Conservation (phyloP, 108 stramenopile species). For the Conticribra guillardii region DNA sequence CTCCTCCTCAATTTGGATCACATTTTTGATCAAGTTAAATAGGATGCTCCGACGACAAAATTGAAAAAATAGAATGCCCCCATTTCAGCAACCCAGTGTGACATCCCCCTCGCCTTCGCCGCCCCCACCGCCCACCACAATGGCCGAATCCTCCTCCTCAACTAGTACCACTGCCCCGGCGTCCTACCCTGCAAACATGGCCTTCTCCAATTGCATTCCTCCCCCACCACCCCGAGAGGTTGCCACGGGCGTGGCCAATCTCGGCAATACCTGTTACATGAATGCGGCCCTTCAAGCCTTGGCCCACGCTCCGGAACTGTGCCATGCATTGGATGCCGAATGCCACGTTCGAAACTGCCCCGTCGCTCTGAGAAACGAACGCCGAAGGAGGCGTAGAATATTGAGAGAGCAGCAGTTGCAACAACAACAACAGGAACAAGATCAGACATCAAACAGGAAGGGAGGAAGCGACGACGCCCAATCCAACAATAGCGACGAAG, state of each 20-base stretch:
- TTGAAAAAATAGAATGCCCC: constrained; percentile 5
- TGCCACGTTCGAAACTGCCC: constrained; percentile 72
- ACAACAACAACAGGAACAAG: not conserved
- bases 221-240: constrained; percentile 40
- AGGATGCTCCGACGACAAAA: no score
- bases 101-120: constrained; percentile 3
- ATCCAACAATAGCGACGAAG: no score
- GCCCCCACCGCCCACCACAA: not conserved
- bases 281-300: constrained; percentile 85
- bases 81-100: not conserved
- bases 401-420: constrained; percentile 43
- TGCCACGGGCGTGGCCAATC: constrained; percentile 75
- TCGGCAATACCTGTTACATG: constrained; percentile 93
- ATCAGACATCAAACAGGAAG: not conserved
- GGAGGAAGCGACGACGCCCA: no score
- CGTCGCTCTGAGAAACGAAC: constrained; percentile 29
- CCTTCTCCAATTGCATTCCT: not conserved
- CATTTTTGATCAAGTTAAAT: no score
- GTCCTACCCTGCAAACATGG: not conserved
- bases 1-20: no score
- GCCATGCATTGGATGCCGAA: constrained; percentile 82
- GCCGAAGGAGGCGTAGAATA: constrained; percentile 22
- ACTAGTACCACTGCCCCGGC: not conserved
- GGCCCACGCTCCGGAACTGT: constrained; percentile 88
- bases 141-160: not conserved